Percentiles rank a stretch among this genome's conserved stretches.
These are phyloP conservation scores for Rubia yunnanensis DNA, from an alignment of 257 asterid genomes.

Conservation along the genomic window DNA sequence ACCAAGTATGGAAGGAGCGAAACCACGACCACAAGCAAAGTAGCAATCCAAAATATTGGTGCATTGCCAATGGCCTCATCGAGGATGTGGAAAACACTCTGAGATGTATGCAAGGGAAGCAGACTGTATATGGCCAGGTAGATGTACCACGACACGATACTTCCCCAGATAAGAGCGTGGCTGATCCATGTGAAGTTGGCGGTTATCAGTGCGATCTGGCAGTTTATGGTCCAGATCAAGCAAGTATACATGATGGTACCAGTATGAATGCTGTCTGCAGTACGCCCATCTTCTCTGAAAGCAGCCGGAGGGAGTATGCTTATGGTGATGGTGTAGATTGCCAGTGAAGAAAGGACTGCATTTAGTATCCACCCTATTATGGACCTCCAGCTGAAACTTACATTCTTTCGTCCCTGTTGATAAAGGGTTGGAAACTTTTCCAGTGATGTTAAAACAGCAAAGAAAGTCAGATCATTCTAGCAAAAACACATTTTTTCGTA, in stretches of 20 bases:
- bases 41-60: slow-evolving; percentile 35
- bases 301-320: slow-evolving; percentile 21
- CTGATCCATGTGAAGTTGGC: slow-evolving; percentile 48
- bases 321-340: slow-evolving; percentile 34
- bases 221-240: slow-evolving; percentile 55
- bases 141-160: slow-evolving; percentile 46
- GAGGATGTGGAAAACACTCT: slow-evolving; percentile 21
- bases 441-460: not conserved
- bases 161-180: slow-evolving; percentile 54
- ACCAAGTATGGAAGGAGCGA: slow-evolving; percentile 40
- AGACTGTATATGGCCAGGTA: slow-evolving; percentile 30
- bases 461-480: not conserved
- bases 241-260: slow-evolving; percentile 54
- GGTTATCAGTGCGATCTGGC: slow-evolving; percentile 53
- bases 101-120: slow-evolving; percentile 25
- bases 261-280: slow-evolving; percentile 36
- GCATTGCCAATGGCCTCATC: slow-evolving; percentile 35
- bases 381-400: slow-evolving; percentile 43
- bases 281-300: slow-evolving; percentile 28
- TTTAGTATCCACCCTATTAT: slow-evolving; percentile 52
- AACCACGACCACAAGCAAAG: slow-evolving; percentile 29
- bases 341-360: slow-evolving; percentile 31
- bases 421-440: slow-evolving; percentile 53
- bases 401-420: slow-evolving; percentile 44
- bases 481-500: not conserved